These are phyloP conservation scores for Corynascus novoguineensis DNA, from an alignment of 495 filamentous ascomycete genomes.

Conservation along the genomic window DNA sequence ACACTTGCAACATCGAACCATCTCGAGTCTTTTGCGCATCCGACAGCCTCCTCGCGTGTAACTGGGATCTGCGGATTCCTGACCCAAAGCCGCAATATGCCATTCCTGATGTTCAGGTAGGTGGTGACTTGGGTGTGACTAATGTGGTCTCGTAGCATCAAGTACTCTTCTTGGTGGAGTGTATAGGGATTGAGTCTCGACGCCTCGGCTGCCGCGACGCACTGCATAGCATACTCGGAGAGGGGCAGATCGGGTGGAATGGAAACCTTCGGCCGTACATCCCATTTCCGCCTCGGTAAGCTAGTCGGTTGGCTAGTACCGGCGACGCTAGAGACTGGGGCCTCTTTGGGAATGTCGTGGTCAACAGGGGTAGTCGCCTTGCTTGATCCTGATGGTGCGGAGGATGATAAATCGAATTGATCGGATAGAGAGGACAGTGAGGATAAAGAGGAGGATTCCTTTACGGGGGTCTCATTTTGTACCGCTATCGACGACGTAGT, in stretches of 20 bases:
- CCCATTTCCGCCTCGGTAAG: constrained; percentile 37
- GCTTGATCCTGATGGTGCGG: constrained; percentile 45
- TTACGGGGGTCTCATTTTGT: not conserved
- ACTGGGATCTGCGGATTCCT: constrained; percentile 85
- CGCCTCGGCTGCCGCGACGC: constrained; percentile 78
- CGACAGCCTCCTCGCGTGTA: constrained; percentile 79
- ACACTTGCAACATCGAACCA: constrained; percentile 87
- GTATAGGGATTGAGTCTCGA: constrained; percentile 87
- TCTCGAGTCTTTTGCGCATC: constrained; percentile 84
- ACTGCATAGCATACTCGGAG: constrained; percentile 78
- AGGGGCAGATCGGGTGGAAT: constrained; percentile 70
- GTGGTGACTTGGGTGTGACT: constrained; percentile 85
- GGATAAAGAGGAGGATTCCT: constrained; percentile 11
- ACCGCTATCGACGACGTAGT: not conserved
- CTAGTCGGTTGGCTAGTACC: constrained; percentile 2
- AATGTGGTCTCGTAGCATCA: constrained; percentile 70
- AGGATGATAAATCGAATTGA: constrained; percentile 42
- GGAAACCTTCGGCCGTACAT: constrained; percentile 67
- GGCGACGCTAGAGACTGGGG: not conserved
- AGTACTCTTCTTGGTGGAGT: constrained; percentile 80
- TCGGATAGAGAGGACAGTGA: constrained; percentile 25
- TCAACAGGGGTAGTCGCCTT: constrained; percentile 54
- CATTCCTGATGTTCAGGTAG: constrained; percentile 97
- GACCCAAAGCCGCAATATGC: constrained; percentile 85
- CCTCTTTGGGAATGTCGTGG: constrained; percentile 36